A percentile compares a stretch with the other conserved stretches of the same genome.
phyloP scores from a whole-genome alignment of 495 filamentous ascomycete species.

The Aspergillus diversus region DNA sequence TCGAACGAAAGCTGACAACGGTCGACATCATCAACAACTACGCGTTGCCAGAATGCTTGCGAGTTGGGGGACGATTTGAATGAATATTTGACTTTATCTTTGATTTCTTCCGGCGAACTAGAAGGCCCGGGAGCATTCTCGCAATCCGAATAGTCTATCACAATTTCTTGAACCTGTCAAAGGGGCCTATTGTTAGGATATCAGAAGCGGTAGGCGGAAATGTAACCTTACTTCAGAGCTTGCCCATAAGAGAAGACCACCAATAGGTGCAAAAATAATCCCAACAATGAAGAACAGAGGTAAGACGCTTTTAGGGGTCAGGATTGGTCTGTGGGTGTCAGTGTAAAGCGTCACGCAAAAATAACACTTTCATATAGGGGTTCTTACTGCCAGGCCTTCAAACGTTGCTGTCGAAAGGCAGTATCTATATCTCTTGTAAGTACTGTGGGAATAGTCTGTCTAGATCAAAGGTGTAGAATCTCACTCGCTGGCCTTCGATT shows the following conservation, averaged over 20 bases:
- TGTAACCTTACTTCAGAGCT: conserved; percentile 63
- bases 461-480: conserved; percentile 31
- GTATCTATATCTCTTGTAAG: conserved; percentile 62
- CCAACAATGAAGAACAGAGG: conserved; percentile 88
- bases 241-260: conserved; percentile 81
- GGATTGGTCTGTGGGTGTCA: conserved; percentile 66
- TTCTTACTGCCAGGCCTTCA: conserved; percentile 93
- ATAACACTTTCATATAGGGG: neutral
- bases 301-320: conserved; percentile 90
- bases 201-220: conserved; percentile 7
- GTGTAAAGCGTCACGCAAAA: conserved; percentile 8
- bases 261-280: conserved; percentile 85
- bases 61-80: conserved; percentile 60
- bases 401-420: conserved; percentile 85
- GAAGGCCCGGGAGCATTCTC: conserved; percentile 42
- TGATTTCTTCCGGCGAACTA: conserved; percentile 38
- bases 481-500: conserved; percentile 83
- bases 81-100: conserved; percentile 58
- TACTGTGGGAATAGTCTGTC: conserved; percentile 11
- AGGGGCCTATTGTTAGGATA: conserved; percentile 19
- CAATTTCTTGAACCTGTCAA: conserved; percentile 81
- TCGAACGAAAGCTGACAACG: conserved; percentile 74
- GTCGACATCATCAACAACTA: conserved; percentile 25
- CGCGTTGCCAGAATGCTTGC: conserved; percentile 42
- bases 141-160: conserved; percentile 89